These are phyloP conservation scores for Lathyrus tuberosus DNA, from an alignment of 306 rosid genomes.

Conservation along the genomic window DNA sequence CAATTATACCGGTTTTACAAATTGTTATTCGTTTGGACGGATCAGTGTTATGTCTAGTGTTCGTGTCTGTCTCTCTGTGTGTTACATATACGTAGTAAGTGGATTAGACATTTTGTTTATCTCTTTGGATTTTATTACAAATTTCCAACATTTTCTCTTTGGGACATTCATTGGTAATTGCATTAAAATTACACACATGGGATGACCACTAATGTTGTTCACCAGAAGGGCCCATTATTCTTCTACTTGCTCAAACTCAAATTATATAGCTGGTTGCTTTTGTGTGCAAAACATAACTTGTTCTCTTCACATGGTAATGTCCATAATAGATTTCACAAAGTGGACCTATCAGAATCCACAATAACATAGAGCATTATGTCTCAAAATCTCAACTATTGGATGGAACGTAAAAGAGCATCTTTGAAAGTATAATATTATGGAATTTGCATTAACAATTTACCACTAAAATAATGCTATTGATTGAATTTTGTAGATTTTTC, in stretches of 20 bases:
- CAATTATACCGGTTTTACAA: not conserved
- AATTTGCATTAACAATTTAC: too few relatives aligned
- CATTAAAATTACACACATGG: conserved; percentile 63
- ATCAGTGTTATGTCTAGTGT: too few relatives aligned
- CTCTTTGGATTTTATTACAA: conserved; percentile 20
- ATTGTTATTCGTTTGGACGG: too few relatives aligned
- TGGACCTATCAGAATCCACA: conserved; percentile 47
- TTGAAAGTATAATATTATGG: too few relatives aligned
- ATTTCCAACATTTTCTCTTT: conserved; percentile 39
- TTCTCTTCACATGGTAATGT: conserved; percentile 62
- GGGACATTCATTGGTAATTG: conserved; percentile 46
- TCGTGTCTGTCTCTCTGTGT: too few relatives aligned
- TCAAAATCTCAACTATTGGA: conserved; percentile 1
- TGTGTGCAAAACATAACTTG: conserved; percentile 35
- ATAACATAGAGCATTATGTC: not conserved
- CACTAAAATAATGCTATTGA: too few relatives aligned
- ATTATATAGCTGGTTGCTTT: conserved; percentile 2
- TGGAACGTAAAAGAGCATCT: not conserved
- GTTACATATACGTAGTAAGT: too few relatives aligned
- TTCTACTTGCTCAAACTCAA: conserved; percentile 37
- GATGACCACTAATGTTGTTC: conserved; percentile 42
- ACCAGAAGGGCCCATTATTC: conserved; percentile 53
- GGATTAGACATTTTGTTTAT: conserved; percentile 33
- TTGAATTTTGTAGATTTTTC: too few relatives aligned
- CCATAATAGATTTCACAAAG: conserved; percentile 27